A percentile compares a stretch with the other conserved stretches of the same genome.
Evolutionary conservation across 768 basidiomycete genomes (phyloP).

Genomic region (Tephrocybe sp.): DNA sequence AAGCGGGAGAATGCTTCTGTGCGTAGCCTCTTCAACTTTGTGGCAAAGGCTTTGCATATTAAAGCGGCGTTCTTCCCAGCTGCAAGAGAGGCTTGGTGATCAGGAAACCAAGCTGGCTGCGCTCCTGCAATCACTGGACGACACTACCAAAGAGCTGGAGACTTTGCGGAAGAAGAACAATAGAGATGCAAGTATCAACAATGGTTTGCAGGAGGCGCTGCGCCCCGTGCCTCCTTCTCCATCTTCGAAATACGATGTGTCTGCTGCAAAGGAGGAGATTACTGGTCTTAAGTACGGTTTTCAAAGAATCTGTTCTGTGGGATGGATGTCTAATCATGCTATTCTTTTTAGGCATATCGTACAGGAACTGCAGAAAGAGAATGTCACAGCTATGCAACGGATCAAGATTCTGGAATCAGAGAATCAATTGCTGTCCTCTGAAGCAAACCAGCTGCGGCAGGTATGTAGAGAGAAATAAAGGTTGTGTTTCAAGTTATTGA

Average conservation of each 20-base stretch:
- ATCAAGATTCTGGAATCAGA: conserved; percentile 76
- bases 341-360: conserved; percentile 67
- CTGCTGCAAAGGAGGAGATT: conserved; percentile 62
- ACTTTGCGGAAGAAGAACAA: conserved; percentile 55
- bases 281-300: conserved; percentile 73
- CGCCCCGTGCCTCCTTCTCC: conserved; percentile 24
- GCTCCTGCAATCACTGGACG: conserved; percentile 29
- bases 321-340: background rate
- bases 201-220: conserved; percentile 30
- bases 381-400: conserved; percentile 55
- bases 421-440: conserved; percentile 66
- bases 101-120: conserved; percentile 29
- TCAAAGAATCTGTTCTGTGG: background rate
- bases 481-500: background rate
- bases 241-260: conserved; percentile 53
- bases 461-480: conserved; percentile 31
- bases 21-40: conserved; percentile 5
- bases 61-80: conserved; percentile 16
- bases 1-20: conserved; percentile 22
- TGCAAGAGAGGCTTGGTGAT: conserved; percentile 25
- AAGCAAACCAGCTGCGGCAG: conserved; percentile 73
- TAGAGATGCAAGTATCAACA: conserved; percentile 53
- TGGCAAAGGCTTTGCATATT: background rate
- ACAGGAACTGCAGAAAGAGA: conserved; percentile 86
- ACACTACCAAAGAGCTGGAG: conserved; percentile 54